Evolutionary conservation across 805 yeast species (phyloP).

Genomic region (Myxozyma udenii): DNA sequence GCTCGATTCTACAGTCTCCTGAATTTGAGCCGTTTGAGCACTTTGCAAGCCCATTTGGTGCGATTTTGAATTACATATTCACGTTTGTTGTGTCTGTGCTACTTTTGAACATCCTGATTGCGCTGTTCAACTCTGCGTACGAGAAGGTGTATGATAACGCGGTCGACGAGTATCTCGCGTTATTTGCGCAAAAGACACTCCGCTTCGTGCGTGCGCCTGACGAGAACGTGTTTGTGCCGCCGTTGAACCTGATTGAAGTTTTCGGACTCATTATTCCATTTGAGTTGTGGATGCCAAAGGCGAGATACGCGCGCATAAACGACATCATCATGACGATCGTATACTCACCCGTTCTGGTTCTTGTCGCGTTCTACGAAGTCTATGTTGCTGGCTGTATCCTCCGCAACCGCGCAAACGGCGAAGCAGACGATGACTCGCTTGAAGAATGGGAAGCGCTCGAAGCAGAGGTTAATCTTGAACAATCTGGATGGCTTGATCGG

Average conservation of each 20-base stretch:
- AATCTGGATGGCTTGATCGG: conserved; percentile 49
- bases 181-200: conserved; percentile 78
- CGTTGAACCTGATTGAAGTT: conserved; percentile 71
- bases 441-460: conserved; percentile 81
- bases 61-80: conserved; percentile 71
- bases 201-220: conserved; percentile 87
- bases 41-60: conserved; percentile 83
- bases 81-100: conserved; percentile 66
- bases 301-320: conserved; percentile 46
- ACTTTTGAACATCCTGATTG: conserved; percentile 77
- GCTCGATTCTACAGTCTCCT: conserved; percentile 72
- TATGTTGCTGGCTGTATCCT: conserved; percentile 64
- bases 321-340: conserved; percentile 56
- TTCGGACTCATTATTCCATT: conserved; percentile 48
- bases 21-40: conserved; percentile 63
- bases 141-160: conserved; percentile 78
- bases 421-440: conserved; percentile 78
- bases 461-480: conserved; percentile 59
- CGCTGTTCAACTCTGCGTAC: conserved; percentile 81
- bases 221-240: conserved; percentile 79
- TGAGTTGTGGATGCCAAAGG: conserved; percentile 39
- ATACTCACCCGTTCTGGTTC: conserved; percentile 63
- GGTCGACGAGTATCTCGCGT: conserved; percentile 77
- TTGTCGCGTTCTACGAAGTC: conserved; percentile 63
- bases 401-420: conserved; percentile 62